Conservation (phyloP, 164 flowering plant species). For the Magnolia kwangsiensis region DNA sequence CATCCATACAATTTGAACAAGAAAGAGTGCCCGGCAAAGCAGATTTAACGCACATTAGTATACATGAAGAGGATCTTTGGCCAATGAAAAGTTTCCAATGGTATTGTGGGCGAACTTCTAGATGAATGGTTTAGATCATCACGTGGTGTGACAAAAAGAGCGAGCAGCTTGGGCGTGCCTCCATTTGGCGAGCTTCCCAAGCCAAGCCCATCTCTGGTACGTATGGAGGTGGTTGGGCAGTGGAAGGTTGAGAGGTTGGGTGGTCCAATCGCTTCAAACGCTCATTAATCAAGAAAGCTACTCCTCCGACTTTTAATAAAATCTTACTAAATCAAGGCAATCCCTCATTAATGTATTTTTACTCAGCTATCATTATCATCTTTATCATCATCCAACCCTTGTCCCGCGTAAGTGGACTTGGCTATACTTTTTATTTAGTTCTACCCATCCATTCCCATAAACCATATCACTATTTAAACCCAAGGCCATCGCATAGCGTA, state of each 20-base stretch:
- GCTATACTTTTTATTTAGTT: neutral
- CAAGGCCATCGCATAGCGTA: neutral
- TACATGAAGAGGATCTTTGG: too few relatives aligned
- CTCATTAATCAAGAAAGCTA: conserved; percentile 3
- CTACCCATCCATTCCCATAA: neutral
- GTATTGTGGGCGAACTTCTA: neutral
- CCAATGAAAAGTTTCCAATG: too few relatives aligned
- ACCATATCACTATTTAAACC: neutral
- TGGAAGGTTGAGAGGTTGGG: neutral
- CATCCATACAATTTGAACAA: too few relatives aligned
- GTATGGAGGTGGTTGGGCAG: neutral
- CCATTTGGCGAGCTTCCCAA: too few relatives aligned
- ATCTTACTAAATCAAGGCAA: neutral
- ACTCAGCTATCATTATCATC: neutral
- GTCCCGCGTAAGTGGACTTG: too few relatives aligned
- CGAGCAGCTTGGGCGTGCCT: neutral
- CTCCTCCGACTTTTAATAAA: neutral
- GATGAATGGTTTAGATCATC: neutral
- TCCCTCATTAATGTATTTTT: neutral
- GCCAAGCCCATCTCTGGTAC: too few relatives aligned
- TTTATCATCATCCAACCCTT: neutral
- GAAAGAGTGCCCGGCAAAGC: too few relatives aligned
- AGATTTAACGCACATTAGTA: too few relatives aligned
- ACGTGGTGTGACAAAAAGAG: neutral
- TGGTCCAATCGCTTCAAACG: neutral